These are phyloP conservation scores for Coemansia sp. DNA, from an alignment of 192 early-diverging fungal genomes.

Conservation along the genomic window DNA sequence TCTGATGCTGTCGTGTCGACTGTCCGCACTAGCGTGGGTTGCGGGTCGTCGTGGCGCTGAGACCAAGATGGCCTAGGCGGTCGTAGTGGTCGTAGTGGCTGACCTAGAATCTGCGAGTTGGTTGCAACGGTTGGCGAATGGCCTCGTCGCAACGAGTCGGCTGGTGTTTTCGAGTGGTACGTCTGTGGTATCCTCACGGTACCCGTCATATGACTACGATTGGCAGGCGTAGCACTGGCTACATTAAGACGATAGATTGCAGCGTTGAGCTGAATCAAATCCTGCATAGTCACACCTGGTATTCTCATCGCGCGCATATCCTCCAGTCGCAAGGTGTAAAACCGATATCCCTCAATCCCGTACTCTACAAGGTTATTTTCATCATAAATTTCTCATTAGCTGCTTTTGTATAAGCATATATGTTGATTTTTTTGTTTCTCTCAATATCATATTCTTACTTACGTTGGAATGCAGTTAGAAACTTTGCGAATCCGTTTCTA, in stretches of 20 bases:
- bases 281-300: constrained; percentile 42
- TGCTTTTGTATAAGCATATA: too few relatives aligned
- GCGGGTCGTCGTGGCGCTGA: constrained; percentile 39
- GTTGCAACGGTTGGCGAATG: not conserved
- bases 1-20: not conserved
- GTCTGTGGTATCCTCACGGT: constrained; percentile 15
- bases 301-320: constrained; percentile 43
- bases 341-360: constrained; percentile 44
- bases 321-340: constrained; percentile 45
- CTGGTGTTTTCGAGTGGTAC: constrained; percentile 5
- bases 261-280: constrained; percentile 48
- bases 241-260: constrained; percentile 49
- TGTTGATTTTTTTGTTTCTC: too few relatives aligned
- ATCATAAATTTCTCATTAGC: not conserved
- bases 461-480: constrained; percentile 45
- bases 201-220: constrained; percentile 43
- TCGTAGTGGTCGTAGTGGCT: constrained; percentile 40
- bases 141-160: constrained; percentile 1
- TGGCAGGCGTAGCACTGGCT: constrained; percentile 27
- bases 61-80: constrained; percentile 50
- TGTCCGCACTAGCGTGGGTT: constrained; percentile 18
- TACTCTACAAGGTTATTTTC: constrained; percentile 20
- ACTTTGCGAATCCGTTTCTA: constrained; percentile 40
- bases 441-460: too few relatives aligned
- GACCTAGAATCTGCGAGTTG: constrained; percentile 38